Evolutionary conservation across 148 eudicot species (phyloP).

Genomic region (Nepenthes mirabilis): DNA sequence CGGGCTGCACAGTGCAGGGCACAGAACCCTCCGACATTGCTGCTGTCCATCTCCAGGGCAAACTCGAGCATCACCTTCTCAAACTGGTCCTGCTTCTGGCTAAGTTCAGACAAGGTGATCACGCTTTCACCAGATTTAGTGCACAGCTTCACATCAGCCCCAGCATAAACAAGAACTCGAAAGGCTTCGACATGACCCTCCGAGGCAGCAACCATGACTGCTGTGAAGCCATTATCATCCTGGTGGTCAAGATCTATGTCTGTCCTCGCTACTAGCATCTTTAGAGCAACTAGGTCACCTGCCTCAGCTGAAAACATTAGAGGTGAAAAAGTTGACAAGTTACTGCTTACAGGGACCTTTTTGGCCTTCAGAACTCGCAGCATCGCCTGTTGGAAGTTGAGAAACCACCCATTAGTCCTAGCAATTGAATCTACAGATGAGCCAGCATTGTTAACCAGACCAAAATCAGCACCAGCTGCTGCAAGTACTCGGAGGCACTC

Average conservation of each 20-base stretch:
- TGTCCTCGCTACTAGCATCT: slow-evolving; percentile 16
- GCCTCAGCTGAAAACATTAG: slow-evolving; percentile 48
- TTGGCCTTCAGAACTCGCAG: slow-evolving; percentile 33
- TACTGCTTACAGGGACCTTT: slow-evolving; percentile 40
- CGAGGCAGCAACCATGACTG: slow-evolving; percentile 57
- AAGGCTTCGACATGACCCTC: slow-evolving; percentile 77
- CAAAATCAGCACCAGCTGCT: too few species aligned
- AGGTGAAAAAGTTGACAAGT: slow-evolving; percentile 45
- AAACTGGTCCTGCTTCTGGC: slow-evolving; percentile 36
- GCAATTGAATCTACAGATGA: slow-evolving; percentile 42
- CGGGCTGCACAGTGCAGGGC: slow-evolving; percentile 84
- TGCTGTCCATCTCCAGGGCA: slow-evolving; percentile 65
- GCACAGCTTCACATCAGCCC: slow-evolving; percentile 60
- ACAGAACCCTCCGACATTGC: slow-evolving; percentile 38
- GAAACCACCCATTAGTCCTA: slow-evolving; percentile 1
- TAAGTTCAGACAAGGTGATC: slow-evolving; percentile 30
- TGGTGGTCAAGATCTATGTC: slow-evolving; percentile 31
- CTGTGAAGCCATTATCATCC: slow-evolving; percentile 54
- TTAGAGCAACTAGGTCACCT: slow-evolving; percentile 50
- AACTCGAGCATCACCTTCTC: slow-evolving; percentile 81
- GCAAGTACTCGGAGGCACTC: too few species aligned
- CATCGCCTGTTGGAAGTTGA: slow-evolving; percentile 33
- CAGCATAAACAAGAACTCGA: slow-evolving; percentile 62
- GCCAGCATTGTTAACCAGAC: slow-evolving; percentile 42
- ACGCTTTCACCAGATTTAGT: slow-evolving; percentile 67